phyloP scores from a whole-genome alignment of 371 early-diverging fungal species.

The Rhizopus delemar region DNA sequence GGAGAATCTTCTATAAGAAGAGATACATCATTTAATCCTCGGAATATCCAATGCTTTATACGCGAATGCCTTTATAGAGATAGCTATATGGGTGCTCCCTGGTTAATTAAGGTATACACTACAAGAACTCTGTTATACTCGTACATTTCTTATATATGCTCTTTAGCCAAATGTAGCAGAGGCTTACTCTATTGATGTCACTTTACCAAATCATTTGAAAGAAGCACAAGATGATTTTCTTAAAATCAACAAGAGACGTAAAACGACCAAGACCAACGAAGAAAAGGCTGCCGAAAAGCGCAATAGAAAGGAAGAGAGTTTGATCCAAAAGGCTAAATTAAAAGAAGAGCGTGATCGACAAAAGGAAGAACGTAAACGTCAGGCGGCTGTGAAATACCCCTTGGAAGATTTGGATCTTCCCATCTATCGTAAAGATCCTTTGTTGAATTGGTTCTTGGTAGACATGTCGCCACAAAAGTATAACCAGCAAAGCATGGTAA shows the following conservation, averaged over 20 bases:
- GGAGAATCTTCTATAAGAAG: slow-evolving; percentile 12
- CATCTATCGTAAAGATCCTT: slow-evolving; percentile 52
- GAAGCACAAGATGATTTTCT: slow-evolving; percentile 45
- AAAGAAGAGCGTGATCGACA: slow-evolving; percentile 45
- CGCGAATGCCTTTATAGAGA: slow-evolving; percentile 68
- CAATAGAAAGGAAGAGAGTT: slow-evolving; percentile 45
- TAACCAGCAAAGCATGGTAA: slow-evolving; percentile 9
- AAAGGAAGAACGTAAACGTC: slow-evolving; percentile 36
- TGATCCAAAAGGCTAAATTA: slow-evolving; percentile 36
- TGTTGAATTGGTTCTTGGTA: slow-evolving; percentile 42
- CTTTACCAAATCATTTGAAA: slow-evolving; percentile 50
- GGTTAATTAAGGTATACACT: slow-evolving; percentile 62
- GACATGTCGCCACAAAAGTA: slow-evolving; percentile 43
- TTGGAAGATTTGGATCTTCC: slow-evolving; percentile 64
- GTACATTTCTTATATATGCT: slow-evolving; percentile 1
- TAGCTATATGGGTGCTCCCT: slow-evolving; percentile 66
- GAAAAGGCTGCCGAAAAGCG: slow-evolving; percentile 45
- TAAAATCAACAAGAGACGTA: slow-evolving; percentile 20
- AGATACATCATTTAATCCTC: slow-evolving; percentile 57
- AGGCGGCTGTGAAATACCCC: slow-evolving; percentile 59
- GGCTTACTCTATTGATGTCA: slow-evolving; percentile 50
- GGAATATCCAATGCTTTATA: slow-evolving; percentile 64
- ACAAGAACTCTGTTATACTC: not conserved
- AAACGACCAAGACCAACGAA: slow-evolving; percentile 28
- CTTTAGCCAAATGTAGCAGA: slow-evolving; percentile 46